Evolutionary conservation across 257 asterid genomes (phyloP), one percentile per base, ranked within the genome.

Genomic region (Solanum clarkiae): DNA sequence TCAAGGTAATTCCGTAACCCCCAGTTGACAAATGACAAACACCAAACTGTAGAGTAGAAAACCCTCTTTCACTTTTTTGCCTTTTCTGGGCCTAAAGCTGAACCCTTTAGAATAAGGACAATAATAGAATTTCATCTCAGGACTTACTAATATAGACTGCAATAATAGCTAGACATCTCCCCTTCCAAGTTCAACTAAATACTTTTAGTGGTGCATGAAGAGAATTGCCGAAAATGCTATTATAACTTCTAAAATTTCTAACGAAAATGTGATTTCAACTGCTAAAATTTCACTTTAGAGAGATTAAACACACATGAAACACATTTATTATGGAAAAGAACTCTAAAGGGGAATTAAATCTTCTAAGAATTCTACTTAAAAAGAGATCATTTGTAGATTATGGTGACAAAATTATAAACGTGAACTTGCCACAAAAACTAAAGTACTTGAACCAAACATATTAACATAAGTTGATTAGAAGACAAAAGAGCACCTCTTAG

Each of bases 401-500:
- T 49, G 60, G 40, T 47, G 44, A 51, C 22, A 49, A 75, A 74
- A 45, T 17, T 51, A 68, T 44, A 51, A 42, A 84, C 70, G 29
- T 54, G 53, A 54, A 63, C 81, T 20, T 18, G 7, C 68, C 55
- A 45, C 70, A 42, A 70, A 74, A 75, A 22, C 44, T 75, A 16
- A 55, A 82, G 63, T 82, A 45, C 85, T 62, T 45, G 4, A 66
- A 49, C 63, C 7, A 51, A 51, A 77, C 15, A 49, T 16, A 51
- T 24, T 77, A 51, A 77, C 7, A 77, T 51, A 29, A 10, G 24
- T 51, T 77, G 63, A 77, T 24, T 16, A 77, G 47, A 10, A 51
- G 74, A 36, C 3, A 54, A 80, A 86, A 84, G 22, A 80, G 59
- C 6, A 89, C 99, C 98, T 93, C 92, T 91, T 47, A 96, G 99